phyloP scores from a whole-genome alignment of 768 basidiomycete genomes.

The Cantharellus cinnabarinus region DNA sequence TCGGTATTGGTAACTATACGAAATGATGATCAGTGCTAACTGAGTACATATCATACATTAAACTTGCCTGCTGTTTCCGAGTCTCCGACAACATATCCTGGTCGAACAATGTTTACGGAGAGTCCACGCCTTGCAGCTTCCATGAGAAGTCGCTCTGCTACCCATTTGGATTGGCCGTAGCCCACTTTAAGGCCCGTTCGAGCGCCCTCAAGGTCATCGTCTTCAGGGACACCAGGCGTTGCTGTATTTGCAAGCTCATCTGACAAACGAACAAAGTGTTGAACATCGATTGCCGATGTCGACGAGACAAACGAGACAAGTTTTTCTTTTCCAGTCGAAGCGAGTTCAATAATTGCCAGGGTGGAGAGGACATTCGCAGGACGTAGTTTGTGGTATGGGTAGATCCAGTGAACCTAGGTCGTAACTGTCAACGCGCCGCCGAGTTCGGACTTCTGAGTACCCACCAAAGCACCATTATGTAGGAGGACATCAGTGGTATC shows the following conservation, averaged over 20 bases:
- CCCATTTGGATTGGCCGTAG: slow-evolving; percentile 98
- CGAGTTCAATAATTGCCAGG: slow-evolving; percentile 61
- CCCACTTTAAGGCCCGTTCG: slow-evolving; percentile 58
- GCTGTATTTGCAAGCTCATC: slow-evolving; percentile 30
- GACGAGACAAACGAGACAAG: slow-evolving; percentile 79
- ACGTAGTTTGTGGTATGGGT: slow-evolving; percentile 86
- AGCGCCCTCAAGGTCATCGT: slow-evolving; percentile 76
- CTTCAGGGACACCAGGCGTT: slow-evolving; percentile 52
- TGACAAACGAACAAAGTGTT: slow-evolving; percentile 73
- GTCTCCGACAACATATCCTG: slow-evolving; percentile 93
- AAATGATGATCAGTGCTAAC: slow-evolving; percentile 1
- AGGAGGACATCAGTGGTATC: slow-evolving; percentile 61
- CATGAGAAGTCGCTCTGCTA: slow-evolving; percentile 82
- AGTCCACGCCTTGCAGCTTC: slow-evolving; percentile 80
- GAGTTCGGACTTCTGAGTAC: slow-evolving; percentile 13
- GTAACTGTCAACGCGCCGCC: not conserved
- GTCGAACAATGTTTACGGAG: slow-evolving; percentile 68
- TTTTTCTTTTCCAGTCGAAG: slow-evolving; percentile 55
- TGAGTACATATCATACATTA: not conserved
- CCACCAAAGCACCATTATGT: slow-evolving; percentile 91
- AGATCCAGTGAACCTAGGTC: slow-evolving; percentile 89
- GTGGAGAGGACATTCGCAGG: slow-evolving; percentile 87
- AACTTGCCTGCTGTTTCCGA: slow-evolving; percentile 61
- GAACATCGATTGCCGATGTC: slow-evolving; percentile 85
- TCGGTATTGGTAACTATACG: slow-evolving; percentile 85